These are phyloP conservation scores for Agapanthus africanus DNA, from an alignment of 106 monocot species.

Conservation along the genomic window DNA sequence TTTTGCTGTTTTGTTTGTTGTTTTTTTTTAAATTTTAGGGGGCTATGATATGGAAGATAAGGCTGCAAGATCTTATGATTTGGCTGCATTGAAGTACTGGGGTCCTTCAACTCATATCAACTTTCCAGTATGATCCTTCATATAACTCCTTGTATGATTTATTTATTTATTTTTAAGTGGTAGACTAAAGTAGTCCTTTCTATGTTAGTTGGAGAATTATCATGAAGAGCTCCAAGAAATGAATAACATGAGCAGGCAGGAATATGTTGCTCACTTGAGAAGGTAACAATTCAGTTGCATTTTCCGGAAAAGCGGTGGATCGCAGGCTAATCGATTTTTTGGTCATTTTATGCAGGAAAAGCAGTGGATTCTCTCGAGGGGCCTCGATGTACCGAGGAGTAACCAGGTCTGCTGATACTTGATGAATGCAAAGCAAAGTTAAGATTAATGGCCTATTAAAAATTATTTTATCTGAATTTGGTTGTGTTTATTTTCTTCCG, in stretches of 20 bases:
- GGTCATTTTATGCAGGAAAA: conserved; percentile 46
- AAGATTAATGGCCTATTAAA: neutral
- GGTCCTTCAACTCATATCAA: conserved; percentile 95
- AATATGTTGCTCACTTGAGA: conserved; percentile 53
- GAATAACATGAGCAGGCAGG: conserved; percentile 62
- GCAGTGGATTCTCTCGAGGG: conserved; percentile 95
- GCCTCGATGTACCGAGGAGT: conserved; percentile 98
- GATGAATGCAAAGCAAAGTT: neutral
- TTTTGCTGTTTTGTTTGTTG: neutral
- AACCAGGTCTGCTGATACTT: conserved; percentile 72
- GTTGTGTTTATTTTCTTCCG: conserved; percentile 13
- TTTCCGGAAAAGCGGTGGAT: too few species aligned
- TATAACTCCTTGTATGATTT: too few species aligned
- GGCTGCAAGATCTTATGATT: conserved; percentile 97
- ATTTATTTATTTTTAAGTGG: neutral
- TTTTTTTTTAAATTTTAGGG: conserved; percentile 24
- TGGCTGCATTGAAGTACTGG: conserved; percentile 98
- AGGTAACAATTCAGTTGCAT: too few species aligned
- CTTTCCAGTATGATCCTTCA: conserved; percentile 62
- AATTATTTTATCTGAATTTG: neutral
- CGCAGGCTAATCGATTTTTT: neutral
- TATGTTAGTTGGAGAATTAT: conserved; percentile 28
- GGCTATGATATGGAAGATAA: conserved; percentile 99
- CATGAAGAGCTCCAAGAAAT: conserved; percentile 53
- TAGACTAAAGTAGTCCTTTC: neutral